Evolutionary conservation across 106 monocot species (phyloP), one percentile per base, ranked within the genome.

Genomic region (Apostasia ramifera): DNA sequence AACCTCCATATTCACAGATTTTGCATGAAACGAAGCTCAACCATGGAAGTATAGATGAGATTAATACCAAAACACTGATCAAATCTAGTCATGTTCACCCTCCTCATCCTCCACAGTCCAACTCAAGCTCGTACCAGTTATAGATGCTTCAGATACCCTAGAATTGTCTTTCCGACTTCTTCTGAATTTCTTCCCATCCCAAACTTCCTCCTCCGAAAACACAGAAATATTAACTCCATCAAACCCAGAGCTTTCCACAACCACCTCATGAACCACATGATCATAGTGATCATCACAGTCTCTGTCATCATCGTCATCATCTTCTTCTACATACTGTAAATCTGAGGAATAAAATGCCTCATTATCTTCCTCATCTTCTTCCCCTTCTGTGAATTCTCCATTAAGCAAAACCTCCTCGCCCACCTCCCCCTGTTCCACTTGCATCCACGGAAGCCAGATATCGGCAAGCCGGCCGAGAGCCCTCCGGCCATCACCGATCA

Each of bases 361-460:
- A 59, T 74, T 49, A 6, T 59, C 66, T 61, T 41, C 71, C 1
- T n/a, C 62, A 3, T 59, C 70, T 2, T 14, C 52, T 1, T 41
- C 59, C 26, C 47, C 63, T 6, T 11, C 59, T 10, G 8, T n/a
- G 45, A 40, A 57, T 14, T 8, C 5, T 1, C 70, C 70, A 0
- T 26, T 56, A 65, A 57, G 57, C 73, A 81, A n/a, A 3, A 76
- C 55, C 67, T 93, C 92, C 70, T 87, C 87, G 39, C 63, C 83
- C 12, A 98, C 73, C 15, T 93, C 83, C 60, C 92, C 98, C 41
- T 61, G 87, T 85, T 98, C 93, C 48, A 98, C 98, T 42, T 74
- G 64, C 45, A 5, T 66, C 97, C 97, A 97, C 14, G 97, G 85
- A 43, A 92, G 76, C 92, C 97, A 97, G 10, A 98, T 54, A 55